Evolutionary conservation across 805 yeast genomes (phyloP).

Genomic region (Ogataea methanolica): DNA sequence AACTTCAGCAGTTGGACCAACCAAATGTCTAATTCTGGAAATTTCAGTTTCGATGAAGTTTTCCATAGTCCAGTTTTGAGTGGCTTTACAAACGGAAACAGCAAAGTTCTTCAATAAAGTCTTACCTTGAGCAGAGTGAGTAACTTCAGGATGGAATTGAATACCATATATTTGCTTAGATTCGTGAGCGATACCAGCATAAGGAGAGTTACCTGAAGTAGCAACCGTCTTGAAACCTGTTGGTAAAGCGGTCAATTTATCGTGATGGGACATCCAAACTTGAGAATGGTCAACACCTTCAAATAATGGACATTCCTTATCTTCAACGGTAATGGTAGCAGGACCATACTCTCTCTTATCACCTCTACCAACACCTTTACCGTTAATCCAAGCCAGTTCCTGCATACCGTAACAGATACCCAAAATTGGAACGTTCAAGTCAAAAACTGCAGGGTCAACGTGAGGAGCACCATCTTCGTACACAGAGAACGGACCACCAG

Average conservation of each 20-base stretch:
- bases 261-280: slow-evolving; percentile 99
- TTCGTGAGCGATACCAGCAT: slow-evolving; percentile 83
- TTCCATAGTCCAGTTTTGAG: slow-evolving; percentile 95
- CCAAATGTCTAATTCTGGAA: slow-evolving; percentile 81
- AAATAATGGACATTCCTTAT: slow-evolving; percentile 65
- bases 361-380: slow-evolving; percentile 90
- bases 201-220: slow-evolving; percentile 91
- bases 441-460: slow-evolving; percentile 90
- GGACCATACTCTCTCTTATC: slow-evolving; percentile 98
- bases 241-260: slow-evolving; percentile 88
- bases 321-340: slow-evolving; percentile 83
- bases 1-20: slow-evolving; percentile 97
- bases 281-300: slow-evolving; percentile 88
- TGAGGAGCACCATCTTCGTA: slow-evolving; percentile 95
- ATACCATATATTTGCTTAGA: slow-evolving; percentile 80
- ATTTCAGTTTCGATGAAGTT: slow-evolving; percentile 97
- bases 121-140: slow-evolving; percentile 92
- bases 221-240: slow-evolving; percentile 86
- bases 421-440: slow-evolving; percentile 86
- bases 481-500: slow-evolving; percentile 98
- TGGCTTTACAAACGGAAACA: slow-evolving; percentile 78
- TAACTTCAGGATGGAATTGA: slow-evolving; percentile 99
- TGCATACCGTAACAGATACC: slow-evolving; percentile 99
- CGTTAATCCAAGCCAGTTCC: slow-evolving; percentile 97
- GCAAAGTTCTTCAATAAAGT: slow-evolving; percentile 87